phyloP scores from a whole-genome alignment of 805 yeast species.

The Candida chauliodis region DNA sequence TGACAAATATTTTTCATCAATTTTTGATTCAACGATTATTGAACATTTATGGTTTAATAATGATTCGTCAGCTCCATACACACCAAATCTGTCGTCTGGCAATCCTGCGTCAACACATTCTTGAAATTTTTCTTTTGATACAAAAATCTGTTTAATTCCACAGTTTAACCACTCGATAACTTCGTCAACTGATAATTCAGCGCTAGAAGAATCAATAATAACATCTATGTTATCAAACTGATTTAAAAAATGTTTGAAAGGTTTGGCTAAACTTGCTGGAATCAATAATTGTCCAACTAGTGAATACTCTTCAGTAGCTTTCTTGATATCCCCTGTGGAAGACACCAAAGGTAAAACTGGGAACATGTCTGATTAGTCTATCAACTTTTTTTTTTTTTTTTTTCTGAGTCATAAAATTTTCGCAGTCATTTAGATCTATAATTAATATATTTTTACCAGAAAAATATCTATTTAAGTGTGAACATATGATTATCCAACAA shows the following conservation, averaged over 20 bases:
- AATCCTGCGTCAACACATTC: constrained; percentile 44
- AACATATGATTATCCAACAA: constrained; percentile 15
- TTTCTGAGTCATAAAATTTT: constrained; percentile 6
- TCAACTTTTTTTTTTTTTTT: no score
- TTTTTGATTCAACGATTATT: constrained; percentile 18
- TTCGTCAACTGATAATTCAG: constrained; percentile 37
- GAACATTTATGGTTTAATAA: constrained; percentile 17
- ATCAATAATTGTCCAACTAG: constrained; percentile 34
- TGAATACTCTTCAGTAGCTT: constrained; percentile 18
- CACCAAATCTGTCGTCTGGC: constrained; percentile 46
- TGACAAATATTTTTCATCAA: constrained; percentile 33
- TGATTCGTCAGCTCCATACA: constrained; percentile 15
- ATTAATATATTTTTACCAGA: constrained; percentile 1
- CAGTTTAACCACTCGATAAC: constrained; percentile 53
- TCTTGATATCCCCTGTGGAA: constrained; percentile 14
- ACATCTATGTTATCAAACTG: constrained; percentile 31
- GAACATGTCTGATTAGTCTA: constrained; percentile 17
- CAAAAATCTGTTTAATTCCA: constrained; percentile 53
- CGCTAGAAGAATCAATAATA: constrained; percentile 25
- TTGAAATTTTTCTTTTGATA: constrained; percentile 25
- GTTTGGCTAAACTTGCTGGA: constrained; percentile 22
- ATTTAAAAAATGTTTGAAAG: constrained; percentile 28
- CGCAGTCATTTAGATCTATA: not conserved
- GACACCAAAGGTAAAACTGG: constrained; percentile 36
- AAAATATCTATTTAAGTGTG: constrained; percentile 1